A percentile compares a stretch with the other conserved stretches of the same genome.
Conservation (phyloP, 768 basidiomycete genomes). For the Harrya chromipes region DNA sequence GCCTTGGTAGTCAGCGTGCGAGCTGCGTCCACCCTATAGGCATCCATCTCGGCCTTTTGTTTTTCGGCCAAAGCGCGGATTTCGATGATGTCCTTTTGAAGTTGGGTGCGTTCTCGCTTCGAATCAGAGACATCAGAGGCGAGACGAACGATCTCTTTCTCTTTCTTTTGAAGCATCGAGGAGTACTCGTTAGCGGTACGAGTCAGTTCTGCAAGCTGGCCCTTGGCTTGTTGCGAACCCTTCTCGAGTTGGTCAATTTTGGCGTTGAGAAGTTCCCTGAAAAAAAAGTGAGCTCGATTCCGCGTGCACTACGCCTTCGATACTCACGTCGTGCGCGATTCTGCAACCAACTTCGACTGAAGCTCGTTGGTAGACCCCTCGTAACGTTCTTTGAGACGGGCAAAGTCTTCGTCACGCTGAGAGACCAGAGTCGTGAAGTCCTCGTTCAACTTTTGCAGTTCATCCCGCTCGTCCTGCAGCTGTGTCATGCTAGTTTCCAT, state of each 20-base stretch:
- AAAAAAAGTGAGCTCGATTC: slow-evolving; percentile 1
- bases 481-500: slow-evolving; percentile 59
- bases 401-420: slow-evolving; percentile 79
- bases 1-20: slow-evolving; percentile 43
- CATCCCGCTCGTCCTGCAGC: slow-evolving; percentile 56
- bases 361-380: slow-evolving; percentile 63
- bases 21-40: slow-evolving; percentile 54
- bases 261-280: slow-evolving; percentile 61
- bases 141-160: slow-evolving; percentile 61
- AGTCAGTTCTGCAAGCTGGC: slow-evolving; percentile 75
- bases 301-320: not conserved
- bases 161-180: slow-evolving; percentile 71
- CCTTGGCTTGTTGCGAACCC: slow-evolving; percentile 67
- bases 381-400: slow-evolving; percentile 70
- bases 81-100: slow-evolving; percentile 60
- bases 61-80: slow-evolving; percentile 68
- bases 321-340: slow-evolving; percentile 61
- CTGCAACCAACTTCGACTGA: slow-evolving; percentile 65
- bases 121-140: slow-evolving; percentile 50
- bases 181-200: slow-evolving; percentile 76
- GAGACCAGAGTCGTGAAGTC: slow-evolving; percentile 66
- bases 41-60: slow-evolving; percentile 57
- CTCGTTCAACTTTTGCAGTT: slow-evolving; percentile 60
- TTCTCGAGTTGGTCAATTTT: slow-evolving; percentile 62
- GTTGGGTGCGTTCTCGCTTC: slow-evolving; percentile 51